Conservation (phyloP, 2,329 filamentous ascomycete species). For the Beauveria varroae region DNA sequence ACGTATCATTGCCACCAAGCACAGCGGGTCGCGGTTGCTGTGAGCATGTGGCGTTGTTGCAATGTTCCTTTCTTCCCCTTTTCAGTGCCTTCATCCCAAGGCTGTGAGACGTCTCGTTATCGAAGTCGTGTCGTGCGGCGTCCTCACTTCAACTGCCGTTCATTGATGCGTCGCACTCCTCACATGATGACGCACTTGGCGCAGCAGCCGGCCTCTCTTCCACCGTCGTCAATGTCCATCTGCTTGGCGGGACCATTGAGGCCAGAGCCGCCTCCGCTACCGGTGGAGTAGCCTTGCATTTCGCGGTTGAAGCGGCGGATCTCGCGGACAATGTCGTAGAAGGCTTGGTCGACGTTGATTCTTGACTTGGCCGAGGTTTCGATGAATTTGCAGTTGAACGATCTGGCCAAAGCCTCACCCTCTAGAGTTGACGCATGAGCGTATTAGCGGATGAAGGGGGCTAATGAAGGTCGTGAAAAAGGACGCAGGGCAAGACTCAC, state of each 20-base stretch:
- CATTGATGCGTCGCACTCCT: constrained; percentile 20
- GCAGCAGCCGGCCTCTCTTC: constrained; percentile 70
- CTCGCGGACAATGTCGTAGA: constrained; percentile 96
- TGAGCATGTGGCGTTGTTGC: constrained; percentile 1
- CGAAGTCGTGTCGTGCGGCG: background rate
- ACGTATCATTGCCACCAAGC: background rate
- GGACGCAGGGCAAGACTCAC: constrained; percentile 44
- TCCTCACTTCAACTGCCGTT: background rate
- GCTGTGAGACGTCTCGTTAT: constrained; percentile 2
- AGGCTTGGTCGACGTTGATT: constrained; percentile 96
- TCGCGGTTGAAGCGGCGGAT: constrained; percentile 98
- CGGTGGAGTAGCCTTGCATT: constrained; percentile 79
- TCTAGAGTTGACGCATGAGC: constrained; percentile 46
- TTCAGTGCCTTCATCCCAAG: background rate
- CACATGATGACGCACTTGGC: constrained; percentile 84
- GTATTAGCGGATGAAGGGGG: constrained; percentile 7
- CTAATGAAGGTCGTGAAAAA: background rate
- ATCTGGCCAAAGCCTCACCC: constrained; percentile 76
- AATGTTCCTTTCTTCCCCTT: constrained; percentile 1
- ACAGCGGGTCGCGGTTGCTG: background rate
- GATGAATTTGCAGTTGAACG: constrained; percentile 96
- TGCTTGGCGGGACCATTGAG: constrained; percentile 57
- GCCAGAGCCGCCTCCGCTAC: constrained; percentile 57
- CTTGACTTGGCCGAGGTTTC: constrained; percentile 97
- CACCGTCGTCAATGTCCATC: constrained; percentile 69